A percentile compares a stretch with the other conserved stretches of the same genome.
phyloP scores from a whole-genome alignment of 2,329 filamentous ascomycete species.

The Colletotrichum neosansevieriae region DNA sequence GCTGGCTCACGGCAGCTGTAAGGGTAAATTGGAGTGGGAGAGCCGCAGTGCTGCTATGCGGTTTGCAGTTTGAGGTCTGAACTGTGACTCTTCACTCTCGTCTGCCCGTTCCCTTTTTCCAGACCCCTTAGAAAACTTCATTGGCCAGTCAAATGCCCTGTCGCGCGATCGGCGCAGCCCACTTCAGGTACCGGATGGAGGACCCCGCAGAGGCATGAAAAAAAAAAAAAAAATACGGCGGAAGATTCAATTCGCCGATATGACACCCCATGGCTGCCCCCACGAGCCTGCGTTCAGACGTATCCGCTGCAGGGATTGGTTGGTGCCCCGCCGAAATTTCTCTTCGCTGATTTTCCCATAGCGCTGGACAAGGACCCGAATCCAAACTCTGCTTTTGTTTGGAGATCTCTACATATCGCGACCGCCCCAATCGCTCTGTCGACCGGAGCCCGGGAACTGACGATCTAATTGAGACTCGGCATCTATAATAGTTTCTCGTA shows the following conservation, averaged over 20 bases:
- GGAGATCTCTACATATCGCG: background rate
- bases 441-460: too few relatives aligned
- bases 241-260: conserved; percentile 38
- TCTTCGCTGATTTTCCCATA: conserved; percentile 33
- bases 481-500: background rate
- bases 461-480: background rate
- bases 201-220: conserved; percentile 5
- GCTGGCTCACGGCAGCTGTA: background rate
- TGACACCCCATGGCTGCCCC: conserved; percentile 16
- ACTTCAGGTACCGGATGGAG: conserved; percentile 23
- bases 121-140: conserved; percentile 9
- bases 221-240: background rate
- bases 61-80: background rate
- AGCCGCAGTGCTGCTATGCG: background rate
- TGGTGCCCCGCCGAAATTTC: conserved; percentile 42
- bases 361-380: background rate
- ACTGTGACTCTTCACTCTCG: conserved; percentile 21
- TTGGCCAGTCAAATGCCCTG: conserved; percentile 22
- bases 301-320: conserved; percentile 38
- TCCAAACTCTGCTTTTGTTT: conserved; percentile 8
- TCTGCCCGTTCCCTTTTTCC: conserved; percentile 11
- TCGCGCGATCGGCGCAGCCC: conserved; percentile 26
- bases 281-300: conserved; percentile 23
- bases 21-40: conserved; percentile 5
- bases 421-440: background rate